Conservation (phyloP, 73 alveolate genomes). For the Paramecium biaurelia region DNA sequence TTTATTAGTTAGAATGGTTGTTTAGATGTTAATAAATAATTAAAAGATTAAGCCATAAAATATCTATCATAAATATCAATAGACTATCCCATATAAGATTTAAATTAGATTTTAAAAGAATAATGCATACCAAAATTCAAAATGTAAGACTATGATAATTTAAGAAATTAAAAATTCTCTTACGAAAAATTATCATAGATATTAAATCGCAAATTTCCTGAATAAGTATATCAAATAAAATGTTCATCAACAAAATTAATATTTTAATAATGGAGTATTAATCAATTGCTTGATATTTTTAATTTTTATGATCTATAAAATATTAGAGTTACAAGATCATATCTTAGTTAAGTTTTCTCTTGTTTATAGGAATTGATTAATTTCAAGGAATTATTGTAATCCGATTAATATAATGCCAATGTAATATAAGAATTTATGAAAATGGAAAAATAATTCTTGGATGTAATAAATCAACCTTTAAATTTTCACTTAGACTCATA, state of each 20-base stretch:
- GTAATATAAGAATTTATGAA: background rate
- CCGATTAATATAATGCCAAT: background rate
- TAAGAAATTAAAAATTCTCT: background rate
- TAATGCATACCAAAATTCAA: background rate
- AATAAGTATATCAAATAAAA: background rate
- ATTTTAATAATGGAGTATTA: background rate
- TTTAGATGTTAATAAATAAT: background rate
- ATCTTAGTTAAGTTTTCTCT: background rate
- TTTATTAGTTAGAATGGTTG: background rate
- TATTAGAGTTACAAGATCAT: background rate
- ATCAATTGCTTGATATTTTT: background rate
- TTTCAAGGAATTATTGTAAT: background rate
- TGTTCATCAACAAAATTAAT: background rate
- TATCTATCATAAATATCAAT: background rate
- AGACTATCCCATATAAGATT: background rate
- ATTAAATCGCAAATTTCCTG: background rate
- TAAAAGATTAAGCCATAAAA: background rate
- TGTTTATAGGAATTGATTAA: background rate
- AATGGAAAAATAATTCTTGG: background rate
- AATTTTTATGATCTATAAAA: background rate
- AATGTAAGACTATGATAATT: background rate
- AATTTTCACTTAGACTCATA: background rate
- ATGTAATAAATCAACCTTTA: background rate
- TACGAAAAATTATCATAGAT: background rate
- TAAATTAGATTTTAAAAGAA: background rate